Evolutionary conservation across 306 rosid genomes (phyloP).

Genomic region (Trifolium pratense): DNA sequence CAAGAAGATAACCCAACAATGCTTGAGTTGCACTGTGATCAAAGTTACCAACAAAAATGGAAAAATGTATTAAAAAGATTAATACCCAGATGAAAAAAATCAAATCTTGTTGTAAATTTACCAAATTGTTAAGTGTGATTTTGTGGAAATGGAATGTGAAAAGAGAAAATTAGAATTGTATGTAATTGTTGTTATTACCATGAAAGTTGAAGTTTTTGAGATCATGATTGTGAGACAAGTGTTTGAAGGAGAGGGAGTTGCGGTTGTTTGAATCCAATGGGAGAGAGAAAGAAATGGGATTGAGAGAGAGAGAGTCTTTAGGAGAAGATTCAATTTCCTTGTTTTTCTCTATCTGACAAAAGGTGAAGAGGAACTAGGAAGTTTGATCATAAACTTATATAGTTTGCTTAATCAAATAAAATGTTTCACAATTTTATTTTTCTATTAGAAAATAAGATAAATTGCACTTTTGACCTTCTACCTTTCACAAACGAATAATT

Average conservation of each 20-base stretch:
- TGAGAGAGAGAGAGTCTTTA: not conserved
- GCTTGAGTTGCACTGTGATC: constrained; percentile 54
- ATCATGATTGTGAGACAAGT: constrained; percentile 9
- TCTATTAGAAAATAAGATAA: too few species aligned
- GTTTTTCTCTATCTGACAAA: too few species aligned
- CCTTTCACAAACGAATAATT: too few species aligned
- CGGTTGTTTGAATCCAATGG: constrained; percentile 2
- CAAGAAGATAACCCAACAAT: constrained; percentile 43
- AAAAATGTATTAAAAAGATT: not conserved
- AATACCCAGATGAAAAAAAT: not conserved
- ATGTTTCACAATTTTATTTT: too few species aligned
- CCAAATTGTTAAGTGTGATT: not conserved
- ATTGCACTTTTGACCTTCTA: too few species aligned
- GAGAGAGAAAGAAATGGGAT: not conserved
- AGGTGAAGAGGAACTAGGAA: too few species aligned
- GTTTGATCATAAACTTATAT: too few species aligned
- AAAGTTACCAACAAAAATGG: constrained; percentile 18
- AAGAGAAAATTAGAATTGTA: too few species aligned
- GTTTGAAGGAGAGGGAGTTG: not conserved
- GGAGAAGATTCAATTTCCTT: not conserved
- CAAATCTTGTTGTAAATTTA: not conserved
- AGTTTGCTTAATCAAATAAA: too few species aligned
- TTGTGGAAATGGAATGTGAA: not conserved
- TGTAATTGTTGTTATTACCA: not conserved
- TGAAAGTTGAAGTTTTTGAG: not conserved